Percentiles rank a stretch among this genome's conserved stretches.
Conservation (phyloP, 179 eudicot species). For the Silene vulgaris region DNA sequence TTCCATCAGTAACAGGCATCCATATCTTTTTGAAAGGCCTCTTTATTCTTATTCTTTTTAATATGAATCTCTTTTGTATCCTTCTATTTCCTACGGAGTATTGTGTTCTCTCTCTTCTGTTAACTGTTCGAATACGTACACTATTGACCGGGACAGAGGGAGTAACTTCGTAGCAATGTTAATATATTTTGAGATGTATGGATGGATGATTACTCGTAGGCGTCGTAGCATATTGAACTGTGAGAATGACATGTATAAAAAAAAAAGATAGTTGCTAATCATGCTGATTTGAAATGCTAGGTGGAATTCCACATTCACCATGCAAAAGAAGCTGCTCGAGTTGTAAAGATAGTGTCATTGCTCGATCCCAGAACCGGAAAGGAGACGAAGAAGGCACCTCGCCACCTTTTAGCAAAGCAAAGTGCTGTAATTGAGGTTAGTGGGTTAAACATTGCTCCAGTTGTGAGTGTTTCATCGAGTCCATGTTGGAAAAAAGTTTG, state of each 20-base stretch:
- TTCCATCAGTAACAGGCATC: too few species aligned
- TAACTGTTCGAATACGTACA: too few species aligned
- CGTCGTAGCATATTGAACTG: too few species aligned
- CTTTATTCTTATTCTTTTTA: too few species aligned
- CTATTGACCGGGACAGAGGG: too few species aligned
- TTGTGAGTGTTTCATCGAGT: background rate
- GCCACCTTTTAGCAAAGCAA: constrained; percentile 76
- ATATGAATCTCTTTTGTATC: too few species aligned
- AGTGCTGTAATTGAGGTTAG: constrained; percentile 78
- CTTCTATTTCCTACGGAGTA: too few species aligned
- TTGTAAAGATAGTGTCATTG: constrained; percentile 65
- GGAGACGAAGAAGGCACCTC: constrained; percentile 74
- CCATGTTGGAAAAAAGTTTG: background rate
- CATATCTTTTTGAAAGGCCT: too few species aligned
- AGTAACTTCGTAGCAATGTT: background rate
- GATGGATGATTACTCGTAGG: background rate
- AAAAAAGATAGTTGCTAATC: constrained; percentile 2
- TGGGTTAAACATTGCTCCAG: constrained; percentile 6
- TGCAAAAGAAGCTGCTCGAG: constrained; percentile 73
- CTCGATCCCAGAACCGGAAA: constrained; percentile 90
- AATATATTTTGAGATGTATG: background rate
- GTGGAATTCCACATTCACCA: constrained; percentile 89
- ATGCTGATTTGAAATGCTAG: constrained; percentile 37
- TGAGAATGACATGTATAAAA: too few species aligned
- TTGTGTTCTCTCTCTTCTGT: too few species aligned